Evolutionary conservation across 2,329 filamentous ascomycete genomes (phyloP).

Genomic region (Pseudocercospora macadamiae): DNA sequence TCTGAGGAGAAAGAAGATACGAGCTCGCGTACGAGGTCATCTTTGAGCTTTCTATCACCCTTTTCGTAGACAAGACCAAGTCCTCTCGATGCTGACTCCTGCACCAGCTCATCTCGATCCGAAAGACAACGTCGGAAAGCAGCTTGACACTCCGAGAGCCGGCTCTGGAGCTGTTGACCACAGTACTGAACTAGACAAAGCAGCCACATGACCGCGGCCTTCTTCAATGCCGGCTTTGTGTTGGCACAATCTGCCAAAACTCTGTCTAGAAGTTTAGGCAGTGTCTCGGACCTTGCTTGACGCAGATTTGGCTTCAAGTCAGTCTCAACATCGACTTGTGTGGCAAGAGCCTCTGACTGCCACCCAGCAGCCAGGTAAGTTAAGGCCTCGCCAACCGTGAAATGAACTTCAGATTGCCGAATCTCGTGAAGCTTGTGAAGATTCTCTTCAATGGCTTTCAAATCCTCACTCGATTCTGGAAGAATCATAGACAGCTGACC

Average conservation of each 20-base stretch:
- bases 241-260: slow-evolving; percentile 76
- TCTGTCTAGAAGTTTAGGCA: slow-evolving; percentile 67
- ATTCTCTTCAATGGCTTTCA: slow-evolving; percentile 64
- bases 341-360: slow-evolving; percentile 76
- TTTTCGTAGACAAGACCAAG: slow-evolving; percentile 93
- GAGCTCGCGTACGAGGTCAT: slow-evolving; percentile 82
- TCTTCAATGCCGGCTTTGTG: slow-evolving; percentile 85
- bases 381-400: slow-evolving; percentile 86
- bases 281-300: slow-evolving; percentile 41
- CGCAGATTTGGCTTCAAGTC: slow-evolving; percentile 38
- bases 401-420: slow-evolving; percentile 84
- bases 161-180: slow-evolving; percentile 76
- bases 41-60: slow-evolving; percentile 77
- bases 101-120: slow-evolving; percentile 89
- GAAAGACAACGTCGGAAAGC: slow-evolving; percentile 87
- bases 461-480: slow-evolving; percentile 47
- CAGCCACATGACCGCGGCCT: slow-evolving; percentile 93
- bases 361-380: slow-evolving; percentile 77
- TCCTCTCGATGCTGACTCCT: slow-evolving; percentile 91
- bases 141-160: slow-evolving; percentile 76
- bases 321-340: slow-evolving; percentile 74
- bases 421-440: slow-evolving; percentile 81
- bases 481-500: slow-evolving; percentile 73
- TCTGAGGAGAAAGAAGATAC: slow-evolving; percentile 83
- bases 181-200: slow-evolving; percentile 90